Conservation (phyloP, 1,284 basidiomycete genomes). For the Grifola frondosa region DNA sequence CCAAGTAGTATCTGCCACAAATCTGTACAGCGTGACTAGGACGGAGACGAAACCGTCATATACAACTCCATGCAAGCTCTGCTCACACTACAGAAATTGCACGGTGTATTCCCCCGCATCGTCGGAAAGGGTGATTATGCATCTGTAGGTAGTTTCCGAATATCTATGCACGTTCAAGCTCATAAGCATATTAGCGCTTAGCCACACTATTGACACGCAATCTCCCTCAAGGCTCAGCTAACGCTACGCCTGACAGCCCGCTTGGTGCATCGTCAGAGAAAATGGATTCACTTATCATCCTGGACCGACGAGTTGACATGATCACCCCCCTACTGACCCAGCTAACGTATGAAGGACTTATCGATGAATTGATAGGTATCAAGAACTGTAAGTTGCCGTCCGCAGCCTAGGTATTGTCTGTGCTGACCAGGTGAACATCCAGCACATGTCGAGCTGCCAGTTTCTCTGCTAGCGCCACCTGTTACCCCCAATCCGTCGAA, state of each 20-base stretch:
- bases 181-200: conserved; percentile 58
- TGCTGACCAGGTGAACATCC: conserved; percentile 6
- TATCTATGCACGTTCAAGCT: background rate
- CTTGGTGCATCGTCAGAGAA: conserved; percentile 47
- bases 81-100: conserved; percentile 82
- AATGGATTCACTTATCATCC: conserved; percentile 85
- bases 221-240: conserved; percentile 39
- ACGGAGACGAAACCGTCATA: conserved; percentile 91
- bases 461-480: conserved; percentile 66
- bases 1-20: background rate
- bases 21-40: conserved; percentile 43
- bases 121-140: conserved; percentile 93
- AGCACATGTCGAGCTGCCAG: conserved; percentile 92
- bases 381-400: conserved; percentile 68
- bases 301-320: conserved; percentile 95
- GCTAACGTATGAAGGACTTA: conserved; percentile 93
- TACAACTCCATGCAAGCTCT: conserved; percentile 90
- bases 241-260: conserved; percentile 39
- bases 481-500: conserved; percentile 43
- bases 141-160: conserved; percentile 53
- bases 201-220: conserved; percentile 72
- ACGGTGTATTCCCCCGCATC: conserved; percentile 89
- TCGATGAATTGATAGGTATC: conserved; percentile 93
- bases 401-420: background rate
- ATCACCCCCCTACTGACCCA: conserved; percentile 95